These are phyloP conservation scores for Colletotrichum euphorbiae DNA, from an alignment of 2,329 filamentous ascomycete species.

Conservation along the genomic window DNA sequence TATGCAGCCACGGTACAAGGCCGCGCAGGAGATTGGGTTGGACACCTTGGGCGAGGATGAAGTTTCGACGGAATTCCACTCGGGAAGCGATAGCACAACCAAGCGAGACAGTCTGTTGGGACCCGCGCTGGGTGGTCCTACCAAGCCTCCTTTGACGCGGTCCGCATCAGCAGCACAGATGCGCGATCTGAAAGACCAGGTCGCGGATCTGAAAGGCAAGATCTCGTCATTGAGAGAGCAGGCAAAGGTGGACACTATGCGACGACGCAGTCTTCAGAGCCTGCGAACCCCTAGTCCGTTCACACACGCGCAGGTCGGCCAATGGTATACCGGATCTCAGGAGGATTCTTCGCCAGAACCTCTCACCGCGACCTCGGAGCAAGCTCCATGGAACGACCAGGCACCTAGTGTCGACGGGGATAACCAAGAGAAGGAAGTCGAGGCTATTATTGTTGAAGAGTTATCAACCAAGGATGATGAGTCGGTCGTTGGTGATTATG, in stretches of 20 bases:
- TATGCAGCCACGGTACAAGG: slow-evolving; percentile 50
- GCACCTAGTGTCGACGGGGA: slow-evolving; percentile 45
- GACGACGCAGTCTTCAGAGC: slow-evolving; percentile 80
- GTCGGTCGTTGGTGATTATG: slow-evolving; percentile 43
- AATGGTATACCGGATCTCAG: slow-evolving; percentile 57
- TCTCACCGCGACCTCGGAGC: slow-evolving; percentile 34
- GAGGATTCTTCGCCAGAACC: slow-evolving; percentile 43
- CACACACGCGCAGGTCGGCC: slow-evolving; percentile 73
- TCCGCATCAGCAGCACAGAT: slow-evolving; percentile 80
- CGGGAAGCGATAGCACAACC: slow-evolving; percentile 48
- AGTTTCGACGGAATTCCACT: slow-evolving; percentile 46
- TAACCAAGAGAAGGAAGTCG: slow-evolving; percentile 35
- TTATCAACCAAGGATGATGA: slow-evolving; percentile 15
- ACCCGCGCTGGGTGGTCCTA: slow-evolving; percentile 56
- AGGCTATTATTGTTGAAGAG: slow-evolving; percentile 21
- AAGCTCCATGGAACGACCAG: slow-evolving; percentile 49
- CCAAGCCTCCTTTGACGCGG: slow-evolving; percentile 64
- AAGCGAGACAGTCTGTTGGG: slow-evolving; percentile 56
- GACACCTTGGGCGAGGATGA: slow-evolving; percentile 68
- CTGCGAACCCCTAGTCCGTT: slow-evolving; percentile 83
- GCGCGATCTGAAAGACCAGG: slow-evolving; percentile 81
- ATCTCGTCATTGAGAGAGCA: slow-evolving; percentile 84
- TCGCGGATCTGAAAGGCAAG: slow-evolving; percentile 86
- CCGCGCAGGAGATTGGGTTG: slow-evolving; percentile 58
- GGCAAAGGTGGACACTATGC: slow-evolving; percentile 81